Conservation (phyloP, 225 moss, liverwort and hornwort genomes). For the Anthoceros angustus region DNA sequence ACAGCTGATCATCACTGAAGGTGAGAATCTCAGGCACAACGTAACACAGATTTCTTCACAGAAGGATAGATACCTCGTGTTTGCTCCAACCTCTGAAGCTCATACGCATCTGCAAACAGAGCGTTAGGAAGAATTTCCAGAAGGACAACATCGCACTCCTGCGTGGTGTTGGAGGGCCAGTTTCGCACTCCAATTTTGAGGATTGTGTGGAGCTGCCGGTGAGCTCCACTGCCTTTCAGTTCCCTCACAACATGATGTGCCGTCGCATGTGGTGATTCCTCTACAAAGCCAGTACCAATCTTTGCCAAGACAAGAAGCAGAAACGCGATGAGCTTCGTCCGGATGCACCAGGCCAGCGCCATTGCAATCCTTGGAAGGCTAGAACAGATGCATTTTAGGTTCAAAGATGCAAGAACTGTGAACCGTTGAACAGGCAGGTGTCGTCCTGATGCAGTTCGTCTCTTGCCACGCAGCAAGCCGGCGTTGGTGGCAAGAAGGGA, state of each 20-base stretch:
- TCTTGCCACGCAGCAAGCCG: no score
- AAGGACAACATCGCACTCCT: conserved; percentile 25
- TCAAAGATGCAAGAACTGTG: no score
- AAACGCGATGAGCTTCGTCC: no score
- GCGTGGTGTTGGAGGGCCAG: conserved; percentile 2
- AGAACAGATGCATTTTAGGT: no score
- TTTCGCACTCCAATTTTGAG: conserved; percentile 21
- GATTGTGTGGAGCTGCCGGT: conserved; percentile 24
- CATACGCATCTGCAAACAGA: conserved; percentile 42
- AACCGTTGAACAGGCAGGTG: no score
- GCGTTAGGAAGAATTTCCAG: conserved; percentile 39
- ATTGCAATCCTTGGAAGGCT: not conserved
- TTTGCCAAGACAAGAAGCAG: not conserved
- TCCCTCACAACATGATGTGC: conserved; percentile 22
- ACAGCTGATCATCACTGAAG: conserved; percentile 18
- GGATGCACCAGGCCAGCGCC: not conserved
- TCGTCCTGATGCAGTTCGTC: no score
- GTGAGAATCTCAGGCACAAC: not conserved
- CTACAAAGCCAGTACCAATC: not conserved
- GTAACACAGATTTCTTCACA: no score
- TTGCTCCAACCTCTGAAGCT: conserved; percentile 39
- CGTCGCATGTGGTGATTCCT: not conserved
- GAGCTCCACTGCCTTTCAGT: conserved; percentile 40
- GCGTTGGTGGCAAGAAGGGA: conserved; percentile 8
- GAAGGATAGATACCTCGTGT: conserved; percentile 29